phyloP scores from a whole-genome alignment of 805 yeast genomes.

The Starmerella khaoyaiensis region DNA sequence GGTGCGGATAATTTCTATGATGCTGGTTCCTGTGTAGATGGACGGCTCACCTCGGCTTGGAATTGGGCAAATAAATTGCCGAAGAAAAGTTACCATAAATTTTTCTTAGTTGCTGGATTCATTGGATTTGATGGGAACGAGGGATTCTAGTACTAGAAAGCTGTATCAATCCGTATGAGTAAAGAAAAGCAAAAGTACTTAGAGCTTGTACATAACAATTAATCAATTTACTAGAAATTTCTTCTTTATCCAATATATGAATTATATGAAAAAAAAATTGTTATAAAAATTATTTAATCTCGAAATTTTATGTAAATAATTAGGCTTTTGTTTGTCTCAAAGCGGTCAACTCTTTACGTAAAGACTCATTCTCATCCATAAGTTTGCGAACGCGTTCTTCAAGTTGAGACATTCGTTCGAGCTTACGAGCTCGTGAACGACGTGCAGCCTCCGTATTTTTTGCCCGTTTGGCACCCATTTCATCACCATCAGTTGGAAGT shows the following conservation, averaged over 20 bases:
- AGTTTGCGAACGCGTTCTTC: conserved; percentile 68
- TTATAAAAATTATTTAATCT: too few relatives aligned
- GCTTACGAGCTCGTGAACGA: conserved; percentile 85
- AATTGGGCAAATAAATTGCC: conserved; percentile 63
- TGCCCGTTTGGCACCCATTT: conserved; percentile 57
- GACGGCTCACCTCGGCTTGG: conserved; percentile 70
- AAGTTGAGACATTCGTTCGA: conserved; percentile 78
- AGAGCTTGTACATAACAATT: too few relatives aligned
- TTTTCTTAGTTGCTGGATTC: conserved; percentile 56
- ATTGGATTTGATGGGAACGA: conserved; percentile 64
- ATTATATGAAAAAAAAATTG: too few relatives aligned
- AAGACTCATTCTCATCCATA: conserved; percentile 41
- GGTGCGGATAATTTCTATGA: conserved; percentile 76
- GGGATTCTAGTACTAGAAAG: conserved; percentile 42
- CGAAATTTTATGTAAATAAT: not conserved
- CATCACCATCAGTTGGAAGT: conserved; percentile 30
- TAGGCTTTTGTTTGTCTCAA: conserved; percentile 7
- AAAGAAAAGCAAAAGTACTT: too few relatives aligned
- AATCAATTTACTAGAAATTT: too few relatives aligned
- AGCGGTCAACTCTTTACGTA: conserved; percentile 47
- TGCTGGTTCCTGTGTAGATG: conserved; percentile 78
- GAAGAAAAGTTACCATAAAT: conserved; percentile 50
- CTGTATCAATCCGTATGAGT: too few relatives aligned
- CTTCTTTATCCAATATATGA: too few relatives aligned
- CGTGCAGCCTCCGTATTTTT: conserved; percentile 93